Evolutionary conservation across 805 yeast species (phyloP).

Genomic region (Ogataea naganishii): DNA sequence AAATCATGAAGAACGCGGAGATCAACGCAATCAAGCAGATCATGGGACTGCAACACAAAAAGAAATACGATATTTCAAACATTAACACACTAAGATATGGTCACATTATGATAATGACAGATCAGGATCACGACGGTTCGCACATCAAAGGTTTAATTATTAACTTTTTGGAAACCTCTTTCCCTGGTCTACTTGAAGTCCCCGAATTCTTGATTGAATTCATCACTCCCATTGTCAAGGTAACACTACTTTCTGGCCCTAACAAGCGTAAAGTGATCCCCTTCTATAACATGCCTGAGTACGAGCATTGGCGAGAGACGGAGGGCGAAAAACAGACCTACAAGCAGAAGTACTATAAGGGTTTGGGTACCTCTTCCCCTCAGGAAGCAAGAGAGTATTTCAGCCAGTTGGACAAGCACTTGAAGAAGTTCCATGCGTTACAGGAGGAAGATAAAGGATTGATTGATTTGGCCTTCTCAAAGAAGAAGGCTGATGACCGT

Average conservation of each 20-base stretch:
- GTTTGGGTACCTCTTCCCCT: conserved; percentile 90
- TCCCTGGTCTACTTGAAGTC: conserved; percentile 84
- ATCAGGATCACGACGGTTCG: conserved; percentile 99
- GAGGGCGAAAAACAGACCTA: conserved; percentile 72
- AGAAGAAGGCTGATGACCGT: conserved; percentile 93
- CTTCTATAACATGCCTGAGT: conserved; percentile 93
- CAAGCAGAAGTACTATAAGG: conserved; percentile 94
- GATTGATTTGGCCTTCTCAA: conserved; percentile 90
- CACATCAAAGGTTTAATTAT: conserved; percentile 95
- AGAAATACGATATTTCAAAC: conserved; percentile 54
- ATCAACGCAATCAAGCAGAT: conserved; percentile 93
- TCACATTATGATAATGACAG: conserved; percentile 97
- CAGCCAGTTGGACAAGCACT: conserved; percentile 72
- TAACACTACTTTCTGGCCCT: conserved; percentile 60
- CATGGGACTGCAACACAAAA: conserved; percentile 91
- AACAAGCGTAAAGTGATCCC: conserved; percentile 47
- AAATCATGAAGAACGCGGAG: conserved; percentile 85
- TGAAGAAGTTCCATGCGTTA: conserved; percentile 76
- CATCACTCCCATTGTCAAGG: conserved; percentile 94
- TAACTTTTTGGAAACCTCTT: conserved; percentile 85
- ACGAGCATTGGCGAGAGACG: conserved; percentile 83
- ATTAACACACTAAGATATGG: conserved; percentile 81
- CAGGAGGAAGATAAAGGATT: conserved; percentile 67
- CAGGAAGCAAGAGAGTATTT: conserved; percentile 86
- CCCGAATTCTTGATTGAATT: conserved; percentile 93